Evolutionary conservation across 345 rosid genomes (phyloP), one percentile per base, ranked within the genome.

Genomic region (Linum usitatissimum): DNA sequence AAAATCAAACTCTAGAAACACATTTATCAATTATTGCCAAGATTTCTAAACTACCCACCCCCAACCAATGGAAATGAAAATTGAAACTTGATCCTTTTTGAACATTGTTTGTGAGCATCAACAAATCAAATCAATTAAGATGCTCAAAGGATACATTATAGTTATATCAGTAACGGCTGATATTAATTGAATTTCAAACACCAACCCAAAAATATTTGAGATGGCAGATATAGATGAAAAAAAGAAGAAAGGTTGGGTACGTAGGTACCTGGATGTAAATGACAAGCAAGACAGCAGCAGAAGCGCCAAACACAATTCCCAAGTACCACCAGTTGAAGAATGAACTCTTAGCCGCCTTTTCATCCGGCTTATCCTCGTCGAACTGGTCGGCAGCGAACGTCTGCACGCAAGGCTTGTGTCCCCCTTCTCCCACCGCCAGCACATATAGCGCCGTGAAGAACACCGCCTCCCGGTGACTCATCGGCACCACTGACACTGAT

Each of bases 301-400:
- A 79, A 12, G 93, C 87, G 0, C 81, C 86, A 2, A 71, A 18
- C 2, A 84, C 88, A 8, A 79, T 81, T 34, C 84, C 82, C 8
- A 87, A 30, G 67, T 85, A 92, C 93, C 95, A 87, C 91, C 96
- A 92, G 45, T 87, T 92, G 61, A 92, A 92, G 81, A 92, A 92
- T 0, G 98, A 92, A 77, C 91, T 84, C 79, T 89, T 89, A 61
- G 86, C 79, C 3, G 75, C 81, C 67, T 81, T 87, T 73, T 85
- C 96, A 64, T 78, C 70, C 2, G 82, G 75, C 17, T 63, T 61
- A 5, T 71, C 70, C 49, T 92, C 98, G 9, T 87, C 81, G 55
- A 92, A 92, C 55, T 92, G 98, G 55, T 92, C 98, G 0, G 98
- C 98, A 1, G 96, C 98, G 6, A 92, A 92, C 7, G 98, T 89